Evolutionary conservation across 495 filamentous ascomycete genomes (phyloP), one percentile per base, ranked within the genome.

Genomic region (Aspergillus hancockii): DNA sequence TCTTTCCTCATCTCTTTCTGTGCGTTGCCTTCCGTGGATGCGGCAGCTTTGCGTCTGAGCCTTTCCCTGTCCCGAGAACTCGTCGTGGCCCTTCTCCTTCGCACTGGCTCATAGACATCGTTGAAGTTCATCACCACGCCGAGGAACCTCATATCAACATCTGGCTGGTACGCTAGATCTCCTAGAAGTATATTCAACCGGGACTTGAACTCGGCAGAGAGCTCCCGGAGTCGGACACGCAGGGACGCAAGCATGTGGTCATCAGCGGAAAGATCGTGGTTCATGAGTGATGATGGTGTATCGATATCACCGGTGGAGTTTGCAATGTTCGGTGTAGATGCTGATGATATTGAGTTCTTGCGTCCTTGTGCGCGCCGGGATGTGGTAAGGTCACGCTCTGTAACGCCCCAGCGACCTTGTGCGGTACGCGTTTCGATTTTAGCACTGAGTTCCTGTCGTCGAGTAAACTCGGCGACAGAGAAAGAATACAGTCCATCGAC

Each of bases 71-170:
- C 76, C 60, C 34, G 68, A 57, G 69, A 63, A 51, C 58, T 73
- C 1, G 51, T 55, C 12, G 63, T 40, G 13, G 68, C 63, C 43
- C 77, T 71, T 70, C 86, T 82, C 72, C 85, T 79, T 58, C 85
- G 81, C 46, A 84, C 81, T 4, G 90, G 88, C 71, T 88, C 81
- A 74, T 97, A 97, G 8, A 96, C 91, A 71, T 97, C 93, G 72
- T 99, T 99, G 70, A 99, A 99, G 69, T 97, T 99, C 91, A 99
- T 96, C 21, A 93, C 90, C 49, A 97, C 90, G 10, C 89, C 95
- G 59, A 99, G 77, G 76, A 97, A 96, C 43, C 93, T 83, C 89
- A 99, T 92, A 64, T 98, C 94, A 58, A 90, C 86, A 71, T 98
- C 95, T 13, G 92, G 89, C 75, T 98, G 95, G 68, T 94, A 91